Evolutionary conservation across 2,329 filamentous ascomycete species (phyloP).

Genomic region (Aspergillus calidoustus): DNA sequence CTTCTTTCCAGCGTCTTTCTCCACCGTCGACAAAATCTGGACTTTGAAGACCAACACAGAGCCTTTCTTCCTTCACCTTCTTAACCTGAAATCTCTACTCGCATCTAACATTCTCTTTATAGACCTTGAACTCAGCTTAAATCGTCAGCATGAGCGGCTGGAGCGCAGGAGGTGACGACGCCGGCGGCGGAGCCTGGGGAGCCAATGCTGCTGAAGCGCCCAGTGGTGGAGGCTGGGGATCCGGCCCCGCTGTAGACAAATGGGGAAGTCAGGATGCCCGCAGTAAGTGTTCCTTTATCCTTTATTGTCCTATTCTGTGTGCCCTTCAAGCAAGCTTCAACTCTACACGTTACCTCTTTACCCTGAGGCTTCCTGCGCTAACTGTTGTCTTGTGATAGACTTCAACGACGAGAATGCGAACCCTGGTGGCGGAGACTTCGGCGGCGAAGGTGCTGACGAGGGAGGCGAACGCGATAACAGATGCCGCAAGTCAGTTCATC

Average conservation of each 20-base stretch:
- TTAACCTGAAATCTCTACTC: background rate
- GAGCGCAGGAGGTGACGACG: background rate
- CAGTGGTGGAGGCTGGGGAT: conserved; percentile 2
- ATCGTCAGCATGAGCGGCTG: background rate
- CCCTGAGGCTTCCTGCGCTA: background rate
- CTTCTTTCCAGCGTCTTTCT: background rate
- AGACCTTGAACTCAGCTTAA: background rate
- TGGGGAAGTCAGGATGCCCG: background rate
- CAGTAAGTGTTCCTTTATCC: background rate
- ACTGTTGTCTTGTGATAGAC: background rate
- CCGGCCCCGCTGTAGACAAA: conserved; percentile 2
- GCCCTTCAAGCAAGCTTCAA: background rate
- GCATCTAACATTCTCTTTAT: background rate
- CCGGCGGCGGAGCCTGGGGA: conserved; percentile 2
- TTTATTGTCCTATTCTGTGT: background rate
- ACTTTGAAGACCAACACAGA: background rate
- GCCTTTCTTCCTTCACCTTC: background rate
- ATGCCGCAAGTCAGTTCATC: conserved; percentile 43
- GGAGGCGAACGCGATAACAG: conserved; percentile 26
- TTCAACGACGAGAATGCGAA: conserved; percentile 25
- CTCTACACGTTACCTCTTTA: background rate
- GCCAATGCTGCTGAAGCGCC: conserved; percentile 1
- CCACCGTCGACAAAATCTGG: background rate
- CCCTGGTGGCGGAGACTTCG: conserved; percentile 12
- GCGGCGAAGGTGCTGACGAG: conserved; percentile 11